phyloP scores from a whole-genome alignment of 2,329 filamentous ascomycete species.

The Alternaria panax region DNA sequence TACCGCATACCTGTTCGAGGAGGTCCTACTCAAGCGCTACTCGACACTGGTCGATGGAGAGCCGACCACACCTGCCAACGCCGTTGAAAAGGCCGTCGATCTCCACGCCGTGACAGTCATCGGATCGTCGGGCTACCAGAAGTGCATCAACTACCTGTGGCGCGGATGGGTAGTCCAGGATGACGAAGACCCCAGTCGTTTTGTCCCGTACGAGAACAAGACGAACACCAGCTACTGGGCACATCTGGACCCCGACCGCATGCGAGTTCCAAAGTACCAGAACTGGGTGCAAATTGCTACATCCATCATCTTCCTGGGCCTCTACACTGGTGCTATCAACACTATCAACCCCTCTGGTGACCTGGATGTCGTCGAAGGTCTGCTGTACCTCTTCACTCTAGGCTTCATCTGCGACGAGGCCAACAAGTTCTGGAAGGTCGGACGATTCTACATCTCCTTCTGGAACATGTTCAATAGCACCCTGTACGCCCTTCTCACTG shows the following conservation, averaged over 20 bases:
- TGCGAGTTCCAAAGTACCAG: conserved; percentile 91
- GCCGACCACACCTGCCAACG: conserved; percentile 79
- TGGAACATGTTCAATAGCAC: conserved; percentile 95
- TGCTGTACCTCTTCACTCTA: conserved; percentile 89
- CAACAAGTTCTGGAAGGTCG: conserved; percentile 92
- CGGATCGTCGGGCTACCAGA: conserved; percentile 92
- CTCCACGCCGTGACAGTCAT: conserved; percentile 89
- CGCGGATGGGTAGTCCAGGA: conserved; percentile 96
- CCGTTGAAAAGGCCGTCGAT: conserved; percentile 92
- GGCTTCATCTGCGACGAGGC: conserved; percentile 90
- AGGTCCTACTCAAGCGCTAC: conserved; percentile 86
- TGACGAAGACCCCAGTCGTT: conserved; percentile 86
- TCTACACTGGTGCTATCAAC: conserved; percentile 93
- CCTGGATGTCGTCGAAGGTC: conserved; percentile 80
- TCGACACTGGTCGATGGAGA: conserved; percentile 77
- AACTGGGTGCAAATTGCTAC: conserved; percentile 87
- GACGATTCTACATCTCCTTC: conserved; percentile 88
- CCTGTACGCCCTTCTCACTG: conserved; percentile 78
- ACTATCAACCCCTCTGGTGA: conserved; percentile 87
- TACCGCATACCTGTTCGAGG: conserved; percentile 77
- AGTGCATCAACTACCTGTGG: conserved; percentile 93
- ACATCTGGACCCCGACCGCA: conserved; percentile 92
- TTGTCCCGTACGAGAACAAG: conserved; percentile 85
- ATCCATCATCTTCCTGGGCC: conserved; percentile 79
- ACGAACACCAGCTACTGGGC: conserved; percentile 77